Percentiles rank a stretch among this genome's conserved stretches.
These are phyloP conservation scores for Paramecium pentaurelia DNA, from an alignment of 73 alveolate genomes.

Conservation along the genomic window DNA sequence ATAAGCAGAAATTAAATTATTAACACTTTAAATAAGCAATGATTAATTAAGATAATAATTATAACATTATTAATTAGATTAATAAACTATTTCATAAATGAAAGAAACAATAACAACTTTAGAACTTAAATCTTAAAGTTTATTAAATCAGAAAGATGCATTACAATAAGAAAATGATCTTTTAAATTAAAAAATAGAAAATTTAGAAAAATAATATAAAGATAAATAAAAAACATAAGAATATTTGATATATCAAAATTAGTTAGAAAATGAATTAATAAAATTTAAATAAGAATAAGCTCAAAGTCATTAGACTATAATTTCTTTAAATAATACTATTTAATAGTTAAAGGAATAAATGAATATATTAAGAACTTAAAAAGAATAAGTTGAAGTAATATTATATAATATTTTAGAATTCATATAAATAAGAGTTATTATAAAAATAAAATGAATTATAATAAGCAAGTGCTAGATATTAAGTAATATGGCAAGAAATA, in stretches of 20 bases:
- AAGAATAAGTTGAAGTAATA: neutral
- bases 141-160: neutral
- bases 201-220: neutral
- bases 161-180: neutral
- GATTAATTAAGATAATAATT: neutral
- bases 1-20: conserved; percentile 19
- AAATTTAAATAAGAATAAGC: neutral
- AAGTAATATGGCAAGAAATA: neutral
- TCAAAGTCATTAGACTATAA: neutral
- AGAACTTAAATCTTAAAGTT: neutral
- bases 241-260: neutral
- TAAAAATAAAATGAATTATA: neutral
- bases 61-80: neutral
- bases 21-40: neutral
- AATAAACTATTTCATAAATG: neutral
- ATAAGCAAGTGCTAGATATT: neutral
- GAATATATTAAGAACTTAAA: neutral
- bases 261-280: neutral
- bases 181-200: neutral
- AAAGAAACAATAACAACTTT: neutral
- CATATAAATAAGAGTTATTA: neutral
- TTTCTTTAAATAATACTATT: neutral
- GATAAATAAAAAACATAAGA: neutral
- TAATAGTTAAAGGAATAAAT: neutral
- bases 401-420: neutral